Base-by-base conservation (phyloP, 169 alveolate genomes). In the Plasmodium adleri region DNA sequence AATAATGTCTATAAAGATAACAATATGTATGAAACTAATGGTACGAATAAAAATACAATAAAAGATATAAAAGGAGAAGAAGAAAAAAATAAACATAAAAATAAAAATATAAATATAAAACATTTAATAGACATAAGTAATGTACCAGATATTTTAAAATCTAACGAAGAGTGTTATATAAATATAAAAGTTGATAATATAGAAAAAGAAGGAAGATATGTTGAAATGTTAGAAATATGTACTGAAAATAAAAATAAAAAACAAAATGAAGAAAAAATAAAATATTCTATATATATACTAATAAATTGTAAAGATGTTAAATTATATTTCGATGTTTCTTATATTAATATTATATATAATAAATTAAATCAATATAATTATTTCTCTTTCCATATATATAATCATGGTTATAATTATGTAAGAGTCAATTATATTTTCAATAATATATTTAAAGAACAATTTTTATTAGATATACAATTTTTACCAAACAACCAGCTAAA, bases 281-380 rank as follows among this genome's bases (percentile, higher is more conserved):
- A 32, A 28, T 83, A 67, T 72, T 56, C 58, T 49, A 20, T 83
- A 47, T 83, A 68, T 72, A 83, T 83, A 59, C 70, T 83, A 28
- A 12, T 70, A 67, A 24, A 9, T 17, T 49, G 80, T 62, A 73
- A 67, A 43, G 45, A 6, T 1, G 85, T 83, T 13, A 83, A 56
- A 66, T 72, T 83, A 22, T 50, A 54, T 47, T 83, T 83, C 39
- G 91, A 83, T 12, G 83, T 83, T 5, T 39, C 91, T 5, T 83
- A 83, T 62, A 83, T 83, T 32, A 83, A 83, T 72, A 83, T 83
- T 24, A 47, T 68, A 13, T 72, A 83, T 60, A 83, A 83, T 39
- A 68, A 68, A 56, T 47, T 83, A 54, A 83, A 83, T 17, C 74
- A 83, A 1, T 54, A 22, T 7, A 39, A 43, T 47, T 39, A 47